These are phyloP conservation scores for Fraxinus anomala DNA, from an alignment of 257 asterid genomes.

Conservation along the genomic window DNA sequence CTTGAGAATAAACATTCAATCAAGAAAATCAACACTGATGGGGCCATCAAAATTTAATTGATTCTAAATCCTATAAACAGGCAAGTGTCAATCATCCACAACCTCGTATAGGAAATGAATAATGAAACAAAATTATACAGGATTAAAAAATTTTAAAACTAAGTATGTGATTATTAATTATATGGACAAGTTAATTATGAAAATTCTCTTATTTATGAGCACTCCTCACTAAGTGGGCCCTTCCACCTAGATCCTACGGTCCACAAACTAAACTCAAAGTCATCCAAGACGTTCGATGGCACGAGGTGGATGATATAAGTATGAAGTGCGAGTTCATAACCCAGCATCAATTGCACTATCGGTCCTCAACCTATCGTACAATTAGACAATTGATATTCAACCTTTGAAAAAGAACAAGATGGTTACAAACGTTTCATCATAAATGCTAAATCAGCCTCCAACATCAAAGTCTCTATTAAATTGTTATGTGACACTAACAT, in stretches of 20 bases:
- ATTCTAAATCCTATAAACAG: not conserved
- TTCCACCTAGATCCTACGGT: conserved; percentile 31
- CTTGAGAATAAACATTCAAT: conserved; percentile 20
- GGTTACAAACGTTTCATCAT: not conserved
- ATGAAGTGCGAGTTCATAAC: conserved; percentile 44
- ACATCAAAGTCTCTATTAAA: too few species aligned
- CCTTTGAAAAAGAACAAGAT: not conserved
- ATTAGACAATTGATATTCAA: not conserved
- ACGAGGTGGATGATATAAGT: conserved; percentile 45
- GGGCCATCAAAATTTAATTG: not conserved
- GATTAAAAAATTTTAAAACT: not conserved
- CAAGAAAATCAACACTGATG: not conserved
- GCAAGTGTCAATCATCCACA: conserved; percentile 8
- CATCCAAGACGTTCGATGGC: conserved; percentile 37
- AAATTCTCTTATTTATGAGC: conserved; percentile 36
- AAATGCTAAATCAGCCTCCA: too few species aligned
- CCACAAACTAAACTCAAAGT: conserved; percentile 25
- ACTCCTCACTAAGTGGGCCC: conserved; percentile 32
- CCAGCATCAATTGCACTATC: conserved; percentile 4
- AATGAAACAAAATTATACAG: conserved; percentile 7
- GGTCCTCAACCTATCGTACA: not conserved
- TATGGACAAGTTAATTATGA: not conserved
- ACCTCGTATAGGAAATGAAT: conserved; percentile 22
- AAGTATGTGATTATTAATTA: not conserved
- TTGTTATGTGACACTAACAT: too few species aligned